A percentile compares a stretch with the other conserved stretches of the same genome.
phyloP scores from a whole-genome alignment of 176 grass and related monocot genomes.

The Oryza meridionalis region DNA sequence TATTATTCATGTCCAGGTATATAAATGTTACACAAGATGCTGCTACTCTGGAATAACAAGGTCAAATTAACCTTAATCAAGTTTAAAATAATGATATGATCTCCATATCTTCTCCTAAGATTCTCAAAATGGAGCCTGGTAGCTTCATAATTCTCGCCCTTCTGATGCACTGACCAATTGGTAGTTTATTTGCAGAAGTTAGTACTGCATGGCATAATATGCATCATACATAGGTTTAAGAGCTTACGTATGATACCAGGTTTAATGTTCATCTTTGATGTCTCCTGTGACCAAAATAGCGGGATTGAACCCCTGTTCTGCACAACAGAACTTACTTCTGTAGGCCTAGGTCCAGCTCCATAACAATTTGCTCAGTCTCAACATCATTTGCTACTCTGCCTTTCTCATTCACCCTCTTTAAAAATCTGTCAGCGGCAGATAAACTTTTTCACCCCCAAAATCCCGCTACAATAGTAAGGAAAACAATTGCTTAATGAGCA shows the following conservation, averaged over 20 bases:
- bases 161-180: conserved; percentile 69
- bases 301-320: conserved; percentile 98
- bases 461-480: conserved; percentile 1
- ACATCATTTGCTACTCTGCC: conserved; percentile 99
- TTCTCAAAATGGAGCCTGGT: conserved; percentile 90
- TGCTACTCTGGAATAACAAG: conserved; percentile 30
- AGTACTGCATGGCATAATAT: conserved; percentile 26
- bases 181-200: neutral
- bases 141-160: conserved; percentile 77
- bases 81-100: conserved; percentile 94
- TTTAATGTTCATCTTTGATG: conserved; percentile 76
- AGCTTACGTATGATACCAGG: conserved; percentile 93
- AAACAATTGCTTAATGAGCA: conserved; percentile 17
- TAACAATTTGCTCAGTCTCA: conserved; percentile 94
- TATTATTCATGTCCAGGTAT: conserved; percentile 24
- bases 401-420: conserved; percentile 89
- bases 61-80: conserved; percentile 81
- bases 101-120: conserved; percentile 80
- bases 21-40: conserved; percentile 6
- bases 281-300: conserved; percentile 93
- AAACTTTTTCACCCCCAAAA: conserved; percentile 30
- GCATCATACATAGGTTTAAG: conserved; percentile 28
- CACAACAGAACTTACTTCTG: conserved; percentile 83
- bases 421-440: conserved; percentile 58
- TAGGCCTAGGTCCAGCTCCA: conserved; percentile 62